phyloP scores from a whole-genome alignment of 805 yeast genomes.

The Zygosaccharomyces rouxii region DNA sequence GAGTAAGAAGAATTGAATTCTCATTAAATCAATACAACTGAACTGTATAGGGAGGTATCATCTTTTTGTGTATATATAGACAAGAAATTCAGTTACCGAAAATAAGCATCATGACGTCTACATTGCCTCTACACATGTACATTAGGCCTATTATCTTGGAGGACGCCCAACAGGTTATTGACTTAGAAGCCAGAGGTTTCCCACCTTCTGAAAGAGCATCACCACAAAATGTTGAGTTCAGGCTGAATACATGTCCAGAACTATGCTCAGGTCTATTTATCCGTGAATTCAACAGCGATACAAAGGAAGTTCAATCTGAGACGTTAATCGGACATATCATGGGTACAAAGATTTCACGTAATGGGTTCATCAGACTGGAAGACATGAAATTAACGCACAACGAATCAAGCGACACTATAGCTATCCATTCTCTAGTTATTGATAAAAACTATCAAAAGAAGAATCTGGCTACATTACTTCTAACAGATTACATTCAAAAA shows the following conservation, averaged over 20 bases:
- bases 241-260: slow-evolving; percentile 83
- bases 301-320: slow-evolving; percentile 43
- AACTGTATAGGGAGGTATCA: background rate
- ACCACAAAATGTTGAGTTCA: slow-evolving; percentile 57
- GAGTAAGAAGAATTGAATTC: too few species aligned
- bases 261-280: slow-evolving; percentile 83
- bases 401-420: slow-evolving; percentile 70
- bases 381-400: slow-evolving; percentile 49
- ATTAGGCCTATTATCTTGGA: slow-evolving; percentile 75
- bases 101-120: slow-evolving; percentile 25
- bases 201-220: slow-evolving; percentile 66
- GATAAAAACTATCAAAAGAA: slow-evolving; percentile 74
- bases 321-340: slow-evolving; percentile 74
- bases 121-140: slow-evolving; percentile 55
- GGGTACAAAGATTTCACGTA: slow-evolving; percentile 59
- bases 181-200: slow-evolving; percentile 66
- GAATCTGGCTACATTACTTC: slow-evolving; percentile 74
- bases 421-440: slow-evolving; percentile 77
- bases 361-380: slow-evolving; percentile 27
- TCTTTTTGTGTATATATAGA: background rate
- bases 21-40: background rate
- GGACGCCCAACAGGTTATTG: slow-evolving; percentile 60
- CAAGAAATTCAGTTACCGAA: background rate
- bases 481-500: slow-evolving; percentile 89
- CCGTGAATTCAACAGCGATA: slow-evolving; percentile 49